phyloP scores from a whole-genome alignment of 163 green algal species.

The Dunaliella salina region DNA sequence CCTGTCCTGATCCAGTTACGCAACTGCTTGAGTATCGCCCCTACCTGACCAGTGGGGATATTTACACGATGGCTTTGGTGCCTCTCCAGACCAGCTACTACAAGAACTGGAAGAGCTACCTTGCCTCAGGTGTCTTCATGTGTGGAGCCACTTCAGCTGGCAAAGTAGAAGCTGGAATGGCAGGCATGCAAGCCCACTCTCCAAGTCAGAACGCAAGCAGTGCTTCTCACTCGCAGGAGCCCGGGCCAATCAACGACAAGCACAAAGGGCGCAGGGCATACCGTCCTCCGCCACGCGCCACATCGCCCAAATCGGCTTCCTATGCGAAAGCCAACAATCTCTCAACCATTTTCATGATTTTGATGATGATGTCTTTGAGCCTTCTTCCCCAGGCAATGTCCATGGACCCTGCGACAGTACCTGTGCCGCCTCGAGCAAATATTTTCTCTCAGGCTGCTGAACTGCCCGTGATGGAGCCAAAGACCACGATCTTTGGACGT shows the following conservation, averaged over 20 bases:
- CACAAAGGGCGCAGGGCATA: neutral
- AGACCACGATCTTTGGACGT: neutral
- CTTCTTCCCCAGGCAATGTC: neutral
- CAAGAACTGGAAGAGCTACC: neutral
- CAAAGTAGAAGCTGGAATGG: too few relatives aligned
- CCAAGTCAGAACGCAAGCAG: too few relatives aligned
- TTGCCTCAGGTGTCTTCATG: neutral
- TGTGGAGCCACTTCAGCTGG: too few relatives aligned
- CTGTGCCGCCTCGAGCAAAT: neutral
- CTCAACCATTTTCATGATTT: neutral
- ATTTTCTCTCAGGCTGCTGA: neutral
- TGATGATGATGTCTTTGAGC: neutral
- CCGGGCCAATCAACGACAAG: too few relatives aligned
- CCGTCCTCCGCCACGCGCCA: neutral
- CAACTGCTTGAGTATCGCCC: neutral
- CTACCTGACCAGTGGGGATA: neutral
- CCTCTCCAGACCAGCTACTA: neutral
- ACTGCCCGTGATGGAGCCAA: neutral
- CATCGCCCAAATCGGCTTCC: neutral
- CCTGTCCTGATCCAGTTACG: neutral
- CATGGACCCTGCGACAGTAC: neutral
- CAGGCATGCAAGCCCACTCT: too few relatives aligned
- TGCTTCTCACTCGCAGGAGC: too few relatives aligned
- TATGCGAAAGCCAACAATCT: neutral
- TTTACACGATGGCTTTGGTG: neutral